phyloP scores from a whole-genome alignment of 139 green algal genomes.

The Chlamydomonas sphaeroides region DNA sequence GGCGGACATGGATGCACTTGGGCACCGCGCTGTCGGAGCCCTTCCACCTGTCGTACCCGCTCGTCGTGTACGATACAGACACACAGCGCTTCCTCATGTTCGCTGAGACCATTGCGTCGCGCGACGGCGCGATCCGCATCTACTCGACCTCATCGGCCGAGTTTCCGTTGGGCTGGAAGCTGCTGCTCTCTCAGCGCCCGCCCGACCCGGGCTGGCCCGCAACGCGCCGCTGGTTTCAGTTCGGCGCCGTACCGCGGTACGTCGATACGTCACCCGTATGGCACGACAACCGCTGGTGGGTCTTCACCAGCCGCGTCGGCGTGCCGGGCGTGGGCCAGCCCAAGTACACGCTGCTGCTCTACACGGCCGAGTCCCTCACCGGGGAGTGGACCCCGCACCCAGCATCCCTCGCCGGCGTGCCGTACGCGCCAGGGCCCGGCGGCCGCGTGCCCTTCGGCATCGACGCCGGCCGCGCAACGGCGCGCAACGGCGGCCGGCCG shows the following conservation, averaged over 20 bases:
- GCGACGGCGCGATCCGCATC: constrained; percentile 4
- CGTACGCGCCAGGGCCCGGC: not conserved
- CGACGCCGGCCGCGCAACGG: not conserved
- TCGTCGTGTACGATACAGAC: constrained; percentile 11
- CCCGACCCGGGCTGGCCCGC: constrained; percentile 16
- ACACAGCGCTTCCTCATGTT: constrained; percentile 28
- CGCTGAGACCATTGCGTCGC: not conserved
- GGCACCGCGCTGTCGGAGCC: constrained; percentile 24
- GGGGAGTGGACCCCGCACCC: constrained; percentile 27
- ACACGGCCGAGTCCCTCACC: constrained; percentile 5
- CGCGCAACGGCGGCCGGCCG: constrained; percentile 21
- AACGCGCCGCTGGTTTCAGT: constrained; percentile 29
- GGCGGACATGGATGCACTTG: not conserved
- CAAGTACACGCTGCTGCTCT: constrained; percentile 36
- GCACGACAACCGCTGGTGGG: constrained; percentile 16
- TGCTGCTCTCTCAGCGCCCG: not conserved
- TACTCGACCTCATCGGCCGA: not conserved
- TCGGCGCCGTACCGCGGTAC: not conserved
- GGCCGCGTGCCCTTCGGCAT: constrained; percentile 10
- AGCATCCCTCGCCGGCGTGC: not conserved
- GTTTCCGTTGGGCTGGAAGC: constrained; percentile 16
- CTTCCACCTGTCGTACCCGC: constrained; percentile 40
- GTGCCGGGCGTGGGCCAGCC: not conserved
- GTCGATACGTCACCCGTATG: constrained; percentile 34
- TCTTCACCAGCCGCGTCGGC: constrained; percentile 21